phyloP scores from a whole-genome alignment of 1,139 yeast species.

The Yamadazyma blattariae region DNA sequence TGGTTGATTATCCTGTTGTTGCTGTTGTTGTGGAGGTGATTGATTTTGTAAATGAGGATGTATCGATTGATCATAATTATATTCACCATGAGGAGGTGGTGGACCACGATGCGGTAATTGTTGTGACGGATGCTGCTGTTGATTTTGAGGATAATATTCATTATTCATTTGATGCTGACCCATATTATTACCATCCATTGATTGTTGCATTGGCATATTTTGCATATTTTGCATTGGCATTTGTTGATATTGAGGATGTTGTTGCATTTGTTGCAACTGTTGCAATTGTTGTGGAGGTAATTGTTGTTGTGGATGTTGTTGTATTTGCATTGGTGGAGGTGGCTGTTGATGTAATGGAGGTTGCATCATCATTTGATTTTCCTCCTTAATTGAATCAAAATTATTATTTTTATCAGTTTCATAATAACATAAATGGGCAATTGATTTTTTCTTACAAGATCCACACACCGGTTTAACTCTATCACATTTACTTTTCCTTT shows the following conservation, averaged over 20 bases:
- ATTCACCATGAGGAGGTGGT: neutral
- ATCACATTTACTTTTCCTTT: slow-evolving; percentile 54
- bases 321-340: slow-evolving; percentile 1
- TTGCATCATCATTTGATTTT: too few species aligned
- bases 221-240: neutral
- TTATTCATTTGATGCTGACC: neutral
- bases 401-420: slow-evolving; percentile 34
- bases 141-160: too few species aligned
- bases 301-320: neutral
- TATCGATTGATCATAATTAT: neutral
- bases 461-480: slow-evolving; percentile 69
- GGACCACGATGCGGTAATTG: slow-evolving; percentile 1
- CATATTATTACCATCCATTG: too few species aligned
- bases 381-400: neutral
- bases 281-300: neutral
- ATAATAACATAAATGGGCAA: slow-evolving; percentile 69
- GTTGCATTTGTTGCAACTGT: neutral
- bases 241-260: too few species aligned
- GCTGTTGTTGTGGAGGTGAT: neutral
- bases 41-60: neutral
- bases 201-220: neutral
- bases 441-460: slow-evolving; percentile 68
- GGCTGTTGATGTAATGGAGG: slow-evolving; percentile 1
- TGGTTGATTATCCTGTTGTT: neutral
- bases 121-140: neutral